These are phyloP conservation scores for Lathyrus oleraceus DNA, from an alignment of 306 rosid genomes.

Conservation along the genomic window DNA sequence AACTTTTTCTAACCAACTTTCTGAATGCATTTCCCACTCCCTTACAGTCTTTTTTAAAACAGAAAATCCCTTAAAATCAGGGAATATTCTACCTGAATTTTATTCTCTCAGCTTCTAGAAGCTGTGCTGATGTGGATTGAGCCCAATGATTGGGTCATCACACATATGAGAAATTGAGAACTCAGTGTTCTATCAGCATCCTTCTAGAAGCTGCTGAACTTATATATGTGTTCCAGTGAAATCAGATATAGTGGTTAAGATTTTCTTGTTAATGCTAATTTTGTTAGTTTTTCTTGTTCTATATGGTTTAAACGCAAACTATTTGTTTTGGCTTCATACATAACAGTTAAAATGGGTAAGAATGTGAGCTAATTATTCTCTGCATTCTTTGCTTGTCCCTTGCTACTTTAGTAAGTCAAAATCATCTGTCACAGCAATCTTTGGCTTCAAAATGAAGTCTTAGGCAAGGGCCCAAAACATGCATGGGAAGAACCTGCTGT, in stretches of 20 bases:
- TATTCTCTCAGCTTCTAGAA: too few relatives aligned
- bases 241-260: neutral
- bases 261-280: neutral
- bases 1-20: too few relatives aligned
- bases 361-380: slow-evolving; percentile 7
- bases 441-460: slow-evolving; percentile 27
- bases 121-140: too few relatives aligned
- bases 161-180: too few relatives aligned
- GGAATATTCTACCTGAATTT: too few relatives aligned
- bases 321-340: slow-evolving; percentile 8
- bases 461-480: neutral
- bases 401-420: neutral
- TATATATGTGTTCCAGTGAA: slow-evolving; percentile 10
- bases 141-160: too few relatives aligned
- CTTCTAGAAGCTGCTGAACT: slow-evolving; percentile 10
- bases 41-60: too few relatives aligned
- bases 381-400: slow-evolving; percentile 3
- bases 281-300: slow-evolving; percentile 22
- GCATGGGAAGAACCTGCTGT: neutral
- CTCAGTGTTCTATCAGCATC: neutral
- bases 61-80: too few relatives aligned
- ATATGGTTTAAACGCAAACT: neutral
- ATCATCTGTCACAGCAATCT: neutral
- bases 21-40: too few relatives aligned
- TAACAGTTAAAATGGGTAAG: neutral